Evolutionary conservation across 1,284 basidiomycete species (phyloP), one percentile per base, ranked within the genome.

Genomic region (Cryptococcus wingfieldii): DNA sequence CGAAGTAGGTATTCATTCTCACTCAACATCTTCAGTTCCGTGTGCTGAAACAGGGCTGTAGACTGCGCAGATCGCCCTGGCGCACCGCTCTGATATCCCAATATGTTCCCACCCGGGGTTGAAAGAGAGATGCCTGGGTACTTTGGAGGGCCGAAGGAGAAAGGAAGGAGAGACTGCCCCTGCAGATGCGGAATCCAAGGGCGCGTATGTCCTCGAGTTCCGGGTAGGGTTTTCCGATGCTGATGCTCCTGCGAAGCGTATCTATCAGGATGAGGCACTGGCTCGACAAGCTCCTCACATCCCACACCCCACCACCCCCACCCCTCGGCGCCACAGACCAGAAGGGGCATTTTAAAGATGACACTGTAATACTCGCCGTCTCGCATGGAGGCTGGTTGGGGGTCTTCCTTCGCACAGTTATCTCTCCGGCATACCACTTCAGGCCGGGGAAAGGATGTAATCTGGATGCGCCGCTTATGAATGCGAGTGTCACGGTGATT

Each of bases 31-130:
- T 5, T 31, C 16, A 34, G 23, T 23, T 23, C 23, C 28, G 23
- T 23, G 23, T 23, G n/a, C 46, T 41, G 10, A 46, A 46, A 27
- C 58, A 45, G 14, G 37, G 5, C 23, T 3, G 25, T 38, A 75
- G 72, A 73, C 72, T 4, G 71, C 72, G 4, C 47, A 68, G 54
- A 70, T 69, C n/a, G 44, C 70, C 19, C 41, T 62, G 3, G 38
- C 23, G 4, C 47, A 53, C 18, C 71, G 72, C 56, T 49, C 51
- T 8, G 56, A 54, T 4, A 38, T 69, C 9, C 9, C 19, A 23
- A 48, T 73, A 4, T 51, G 47, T 4, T 50, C 61, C 0, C 53
- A 66, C 45, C 56, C 63, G 27, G 60, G 59, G 6, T 50, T 75
- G 42, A 69, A 57, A 43, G 71, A 75, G 47, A 58, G 71, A 27